Percentiles rank a stretch among this genome's conserved stretches.
Conservation (phyloP, 176 grass and related monocot genomes). For the Urochloa ruziziensis region DNA sequence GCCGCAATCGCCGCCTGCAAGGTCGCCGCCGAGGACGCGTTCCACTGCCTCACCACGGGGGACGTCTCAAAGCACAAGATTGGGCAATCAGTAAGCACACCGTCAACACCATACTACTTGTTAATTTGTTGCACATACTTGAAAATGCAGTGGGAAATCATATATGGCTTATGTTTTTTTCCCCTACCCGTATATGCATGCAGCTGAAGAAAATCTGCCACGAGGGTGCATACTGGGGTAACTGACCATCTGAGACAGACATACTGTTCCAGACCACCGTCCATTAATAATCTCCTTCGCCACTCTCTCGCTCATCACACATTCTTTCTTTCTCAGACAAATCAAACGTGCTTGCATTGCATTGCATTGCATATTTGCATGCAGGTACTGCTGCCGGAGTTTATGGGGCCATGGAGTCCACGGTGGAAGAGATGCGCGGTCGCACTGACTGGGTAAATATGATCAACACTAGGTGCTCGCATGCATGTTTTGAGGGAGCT, state of each 20-base stretch:
- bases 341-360: background rate
- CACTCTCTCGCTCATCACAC: background rate
- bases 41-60: constrained; percentile 10
- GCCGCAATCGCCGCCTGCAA: background rate
- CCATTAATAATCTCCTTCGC: background rate
- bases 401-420: constrained; percentile 59
- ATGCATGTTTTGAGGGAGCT: too few relatives aligned
- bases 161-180: background rate
- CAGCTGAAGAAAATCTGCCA: constrained; percentile 73
- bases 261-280: background rate
- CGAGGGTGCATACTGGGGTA: constrained; percentile 81
- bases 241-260: background rate
- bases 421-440: constrained; percentile 65
- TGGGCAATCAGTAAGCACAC: constrained; percentile 54
- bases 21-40: background rate
- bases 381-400: constrained; percentile 63
- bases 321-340: background rate
- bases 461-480: background rate
- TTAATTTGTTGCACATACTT: background rate
- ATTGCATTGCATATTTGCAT: constrained; percentile 3
- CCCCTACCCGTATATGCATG: background rate
- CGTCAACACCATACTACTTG: background rate
- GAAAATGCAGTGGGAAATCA: background rate
- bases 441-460: constrained; percentile 59
- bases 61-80: constrained; percentile 39